Evolutionary conservation across 2,329 filamentous ascomycete species (phyloP).

Genomic region (Septoria linicola): DNA sequence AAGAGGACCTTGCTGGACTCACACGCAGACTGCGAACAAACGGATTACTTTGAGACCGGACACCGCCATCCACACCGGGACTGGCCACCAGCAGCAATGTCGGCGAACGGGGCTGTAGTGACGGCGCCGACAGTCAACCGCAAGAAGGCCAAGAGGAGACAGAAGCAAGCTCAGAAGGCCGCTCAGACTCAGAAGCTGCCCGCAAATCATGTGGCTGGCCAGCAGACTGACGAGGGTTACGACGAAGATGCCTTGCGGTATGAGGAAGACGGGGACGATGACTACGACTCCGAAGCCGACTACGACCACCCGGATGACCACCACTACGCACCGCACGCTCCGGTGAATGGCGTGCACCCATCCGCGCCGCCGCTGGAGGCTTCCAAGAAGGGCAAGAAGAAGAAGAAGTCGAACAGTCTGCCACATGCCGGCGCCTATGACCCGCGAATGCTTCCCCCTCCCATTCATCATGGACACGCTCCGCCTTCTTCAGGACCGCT

Average conservation of each 20-base stretch:
- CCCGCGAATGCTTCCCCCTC: conserved; percentile 30
- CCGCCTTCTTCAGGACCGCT: conserved; percentile 6
- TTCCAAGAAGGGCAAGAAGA: conserved; percentile 66
- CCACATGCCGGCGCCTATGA: conserved; percentile 27
- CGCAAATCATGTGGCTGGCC: conserved; percentile 18
- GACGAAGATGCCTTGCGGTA: conserved; percentile 43
- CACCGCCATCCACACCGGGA: conserved; percentile 12
- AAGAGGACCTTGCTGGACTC: too few species aligned
- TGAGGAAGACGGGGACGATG: conserved; percentile 44
- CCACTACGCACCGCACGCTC: conserved; percentile 33
- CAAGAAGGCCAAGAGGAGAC: conserved; percentile 92
- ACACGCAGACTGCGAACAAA: too few species aligned
- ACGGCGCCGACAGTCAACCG: conserved; percentile 63
- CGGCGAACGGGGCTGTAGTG: conserved; percentile 30
- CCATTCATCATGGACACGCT: conserved; percentile 26
- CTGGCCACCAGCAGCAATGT: conserved; percentile 33
- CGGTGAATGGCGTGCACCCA: conserved; percentile 44
- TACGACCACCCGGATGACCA: conserved; percentile 25
- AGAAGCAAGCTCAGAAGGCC: conserved; percentile 74
- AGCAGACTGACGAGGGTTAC: conserved; percentile 42
- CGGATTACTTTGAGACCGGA: too few species aligned
- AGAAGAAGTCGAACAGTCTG: conserved; percentile 51
- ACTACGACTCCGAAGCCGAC: conserved; percentile 32
- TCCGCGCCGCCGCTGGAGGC: conserved; percentile 21
- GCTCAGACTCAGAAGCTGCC: conserved; percentile 47